These are phyloP conservation scores for Podospora comata DNA, from an alignment of 495 filamentous ascomycete species.

Conservation along the genomic window DNA sequence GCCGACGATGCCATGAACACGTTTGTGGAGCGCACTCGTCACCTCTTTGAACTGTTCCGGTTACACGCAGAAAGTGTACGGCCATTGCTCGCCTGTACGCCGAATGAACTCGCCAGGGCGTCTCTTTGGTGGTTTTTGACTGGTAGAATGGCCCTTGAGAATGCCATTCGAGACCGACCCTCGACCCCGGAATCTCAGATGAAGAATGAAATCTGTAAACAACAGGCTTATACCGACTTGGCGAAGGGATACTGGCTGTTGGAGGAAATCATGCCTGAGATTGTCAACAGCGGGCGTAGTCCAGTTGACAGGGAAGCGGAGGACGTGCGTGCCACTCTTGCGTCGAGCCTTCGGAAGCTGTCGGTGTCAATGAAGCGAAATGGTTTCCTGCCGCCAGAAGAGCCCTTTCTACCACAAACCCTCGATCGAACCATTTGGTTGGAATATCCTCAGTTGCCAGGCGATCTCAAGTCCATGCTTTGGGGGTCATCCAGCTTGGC, in stretches of 20 bases:
- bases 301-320: conserved; percentile 41
- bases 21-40: conserved; percentile 63
- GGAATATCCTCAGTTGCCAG: conserved; percentile 64
- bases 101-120: conserved; percentile 64
- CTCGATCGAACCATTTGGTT: conserved; percentile 74
- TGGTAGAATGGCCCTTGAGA: conserved; percentile 70
- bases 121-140: conserved; percentile 86
- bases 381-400: conserved; percentile 64
- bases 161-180: conserved; percentile 60
- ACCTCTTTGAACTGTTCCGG: conserved; percentile 64
- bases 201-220: conserved; percentile 43
- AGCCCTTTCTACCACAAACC: conserved; percentile 60
- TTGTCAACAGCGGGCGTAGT: conserved; percentile 34
- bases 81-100: conserved; percentile 55
- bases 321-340: conserved; percentile 52
- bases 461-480: conserved; percentile 63
- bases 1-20: conserved; percentile 63
- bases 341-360: conserved; percentile 65
- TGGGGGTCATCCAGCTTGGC: conserved; percentile 57
- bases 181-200: conserved; percentile 41
- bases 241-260: conserved; percentile 81
- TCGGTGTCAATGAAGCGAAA: conserved; percentile 79
- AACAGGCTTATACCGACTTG: conserved; percentile 74
- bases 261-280: conserved; percentile 60
- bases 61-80: conserved; percentile 68